Evolutionary conservation across 352 stramenopile genomes (phyloP).

Genomic region (Labyrinthula sp.): DNA sequence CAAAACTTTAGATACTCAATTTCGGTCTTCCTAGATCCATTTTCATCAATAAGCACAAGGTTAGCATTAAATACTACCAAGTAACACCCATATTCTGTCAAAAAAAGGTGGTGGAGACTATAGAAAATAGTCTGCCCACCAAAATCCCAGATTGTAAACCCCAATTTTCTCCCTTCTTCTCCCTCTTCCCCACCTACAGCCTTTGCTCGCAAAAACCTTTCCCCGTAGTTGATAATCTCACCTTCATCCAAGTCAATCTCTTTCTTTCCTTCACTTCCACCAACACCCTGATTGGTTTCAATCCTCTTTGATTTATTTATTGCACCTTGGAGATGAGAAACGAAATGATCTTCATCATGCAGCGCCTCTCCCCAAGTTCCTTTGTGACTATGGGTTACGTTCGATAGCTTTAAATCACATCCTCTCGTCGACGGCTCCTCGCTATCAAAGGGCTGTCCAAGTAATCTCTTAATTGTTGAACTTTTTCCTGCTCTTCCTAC

Average conservation of each 20-base stretch:
- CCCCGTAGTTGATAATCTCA: too few relatives aligned
- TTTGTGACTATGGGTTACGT: too few relatives aligned
- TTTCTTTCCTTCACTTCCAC: too few relatives aligned
- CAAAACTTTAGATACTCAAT: slow-evolving; percentile 12
- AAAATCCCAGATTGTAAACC: slow-evolving; percentile 23
- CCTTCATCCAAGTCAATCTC: too few relatives aligned
- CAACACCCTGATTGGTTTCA: too few relatives aligned
- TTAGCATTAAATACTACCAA: slow-evolving; percentile 17
- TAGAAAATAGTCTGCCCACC: slow-evolving; percentile 19
- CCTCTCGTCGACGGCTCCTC: slow-evolving; percentile 3
- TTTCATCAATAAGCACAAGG: slow-evolving; percentile 2
- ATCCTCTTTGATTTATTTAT: too few relatives aligned
- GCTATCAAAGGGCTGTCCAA: neutral
- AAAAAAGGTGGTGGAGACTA: slow-evolving; percentile 17
- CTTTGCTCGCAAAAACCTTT: too few relatives aligned
- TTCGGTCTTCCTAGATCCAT: neutral
- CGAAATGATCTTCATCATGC: too few relatives aligned
- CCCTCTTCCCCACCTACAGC: too few relatives aligned
- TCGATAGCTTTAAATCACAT: slow-evolving; percentile 4
- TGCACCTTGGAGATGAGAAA: too few relatives aligned
- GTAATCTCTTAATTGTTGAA: slow-evolving; percentile 7
- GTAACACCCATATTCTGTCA: slow-evolving; percentile 9
- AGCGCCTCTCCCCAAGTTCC: too few relatives aligned
- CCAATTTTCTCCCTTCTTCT: too few relatives aligned
- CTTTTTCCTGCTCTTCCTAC: slow-evolving; percentile 5